phyloP scores from a whole-genome alignment of 2,329 filamentous ascomycete species.

The Penicillium concentricum region DNA sequence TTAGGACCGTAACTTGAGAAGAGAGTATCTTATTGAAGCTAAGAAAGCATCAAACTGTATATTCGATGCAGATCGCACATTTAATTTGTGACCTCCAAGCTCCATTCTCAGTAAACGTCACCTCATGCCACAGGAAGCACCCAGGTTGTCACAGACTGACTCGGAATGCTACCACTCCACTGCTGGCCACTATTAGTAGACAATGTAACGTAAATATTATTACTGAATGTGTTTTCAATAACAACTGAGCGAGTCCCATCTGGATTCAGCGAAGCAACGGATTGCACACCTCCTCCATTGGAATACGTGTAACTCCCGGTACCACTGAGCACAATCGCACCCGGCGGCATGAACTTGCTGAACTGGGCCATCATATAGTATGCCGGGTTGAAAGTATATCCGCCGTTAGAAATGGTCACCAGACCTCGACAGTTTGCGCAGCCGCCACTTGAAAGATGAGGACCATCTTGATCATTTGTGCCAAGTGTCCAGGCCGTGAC shows the following conservation, averaged over 20 bases:
- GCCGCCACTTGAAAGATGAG: slow-evolving; percentile 29
- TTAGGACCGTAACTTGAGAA: background rate
- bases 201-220: slow-evolving; percentile 46
- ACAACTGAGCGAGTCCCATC: slow-evolving; percentile 49
- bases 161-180: slow-evolving; percentile 31
- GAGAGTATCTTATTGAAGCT: background rate
- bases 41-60: background rate
- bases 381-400: slow-evolving; percentile 49
- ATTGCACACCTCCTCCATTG: slow-evolving; percentile 40
- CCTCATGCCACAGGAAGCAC: slow-evolving; percentile 20
- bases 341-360: slow-evolving; percentile 49
- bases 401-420: slow-evolving; percentile 33
- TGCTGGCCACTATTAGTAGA: slow-evolving; percentile 21
- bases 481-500: slow-evolving; percentile 34
- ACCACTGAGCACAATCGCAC: slow-evolving; percentile 45
- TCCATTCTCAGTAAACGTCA: background rate
- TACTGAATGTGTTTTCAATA: slow-evolving; percentile 49
- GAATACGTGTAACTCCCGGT: slow-evolving; percentile 48
- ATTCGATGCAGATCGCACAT: background rate
- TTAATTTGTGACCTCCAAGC: too few relatives aligned
- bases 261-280: slow-evolving; percentile 49
- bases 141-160: slow-evolving; percentile 31
- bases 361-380: slow-evolving; percentile 58
- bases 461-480: slow-evolving; percentile 26
- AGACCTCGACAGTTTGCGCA: slow-evolving; percentile 29